Evolutionary conservation across 768 basidiomycete species (phyloP), one percentile per base, ranked within the genome.

Genomic region (Fomitopsis pulvina): DNA sequence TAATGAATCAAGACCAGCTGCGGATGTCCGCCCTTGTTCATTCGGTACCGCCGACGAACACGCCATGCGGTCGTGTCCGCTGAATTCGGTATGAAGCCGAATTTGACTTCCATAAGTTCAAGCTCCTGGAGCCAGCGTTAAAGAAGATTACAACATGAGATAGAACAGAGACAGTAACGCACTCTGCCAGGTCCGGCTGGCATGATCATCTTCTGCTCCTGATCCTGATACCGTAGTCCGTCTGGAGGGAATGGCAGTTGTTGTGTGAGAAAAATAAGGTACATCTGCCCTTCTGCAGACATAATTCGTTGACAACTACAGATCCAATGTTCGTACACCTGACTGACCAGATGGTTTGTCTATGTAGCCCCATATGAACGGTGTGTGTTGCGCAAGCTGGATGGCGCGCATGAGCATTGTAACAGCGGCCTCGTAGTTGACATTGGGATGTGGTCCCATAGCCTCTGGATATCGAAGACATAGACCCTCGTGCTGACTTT

Each of bases 1-100:
- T 91, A 92, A 59, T 92, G 87, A 0, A 89, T 77, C 4, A 92
- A 77, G 16, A 83, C 72, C n/a, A 91, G 75, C 47, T 80, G 78
- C 0, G 81, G 76, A 57, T 87, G 79, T 0, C 87, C 86, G 25
- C 86, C 87, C 61, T 86, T 88, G 38, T 68, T 52, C 30, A 92
- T 72, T 30, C 89, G 81, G 62, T 77, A 92, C 5, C 86, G 80
- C 43, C 87, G 71, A 42, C 90, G 77, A 41, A 81, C 62, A 14
- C 88, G 81, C 65, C 75, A 85, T 26, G 90, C 88, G 52, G 61
- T 70, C 8, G 70, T 61, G 54, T 92, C 89, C 38, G 69, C 68
- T 1, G 72, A 69, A 37, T 75, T 76, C 14, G 89, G 89, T n/a
- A 87, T 65, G 63, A 88, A 92, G 1, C 90, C 89, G 57, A 67